These are phyloP conservation scores for Vigna radiata DNA, from an alignment of 306 rosid genomes.

Conservation along the genomic window DNA sequence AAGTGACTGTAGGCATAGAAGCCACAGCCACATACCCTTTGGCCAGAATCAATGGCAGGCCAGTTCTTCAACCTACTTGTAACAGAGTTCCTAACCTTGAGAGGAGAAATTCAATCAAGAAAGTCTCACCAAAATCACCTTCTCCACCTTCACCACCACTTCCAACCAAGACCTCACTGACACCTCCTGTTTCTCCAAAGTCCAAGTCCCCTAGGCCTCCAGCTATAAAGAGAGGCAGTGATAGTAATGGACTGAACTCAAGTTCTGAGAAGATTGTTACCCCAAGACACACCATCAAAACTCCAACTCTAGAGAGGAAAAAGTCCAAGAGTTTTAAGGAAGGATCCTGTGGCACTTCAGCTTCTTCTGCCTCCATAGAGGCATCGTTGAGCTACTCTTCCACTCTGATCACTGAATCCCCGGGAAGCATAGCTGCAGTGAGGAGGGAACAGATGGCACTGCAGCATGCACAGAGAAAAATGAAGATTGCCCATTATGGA, in stretches of 20 bases:
- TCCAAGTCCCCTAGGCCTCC: constrained; percentile 75
- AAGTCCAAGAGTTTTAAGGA: constrained; percentile 87
- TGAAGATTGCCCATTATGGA: constrained; percentile 94
- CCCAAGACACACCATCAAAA: constrained; percentile 55
- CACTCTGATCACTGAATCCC: constrained; percentile 80
- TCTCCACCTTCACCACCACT: constrained; percentile 48
- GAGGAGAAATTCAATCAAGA: constrained; percentile 64
- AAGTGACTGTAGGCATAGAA: constrained; percentile 59
- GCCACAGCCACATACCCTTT: constrained; percentile 46
- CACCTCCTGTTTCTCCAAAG: constrained; percentile 74
- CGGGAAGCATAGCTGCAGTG: constrained; percentile 91
- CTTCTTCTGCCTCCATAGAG: constrained; percentile 50
- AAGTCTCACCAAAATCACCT: constrained; percentile 54
- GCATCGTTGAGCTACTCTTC: constrained; percentile 75
- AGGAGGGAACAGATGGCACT: constrained; percentile 93
- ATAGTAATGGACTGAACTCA: constrained; percentile 53
- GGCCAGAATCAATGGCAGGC: constrained; percentile 72
- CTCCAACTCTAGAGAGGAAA: constrained; percentile 70
- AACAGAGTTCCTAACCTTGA: constrained; percentile 74
- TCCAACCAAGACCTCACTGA: constrained; percentile 47
- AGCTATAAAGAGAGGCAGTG: constrained; percentile 24
- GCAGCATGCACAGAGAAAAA: constrained; percentile 84
- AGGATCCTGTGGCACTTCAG: constrained; percentile 26
- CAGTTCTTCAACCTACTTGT: constrained; percentile 87
- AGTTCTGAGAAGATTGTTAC: constrained; percentile 73